phyloP scores from a whole-genome alignment of 148 eudicot genomes.

The Gaultheria prostrata region DNA sequence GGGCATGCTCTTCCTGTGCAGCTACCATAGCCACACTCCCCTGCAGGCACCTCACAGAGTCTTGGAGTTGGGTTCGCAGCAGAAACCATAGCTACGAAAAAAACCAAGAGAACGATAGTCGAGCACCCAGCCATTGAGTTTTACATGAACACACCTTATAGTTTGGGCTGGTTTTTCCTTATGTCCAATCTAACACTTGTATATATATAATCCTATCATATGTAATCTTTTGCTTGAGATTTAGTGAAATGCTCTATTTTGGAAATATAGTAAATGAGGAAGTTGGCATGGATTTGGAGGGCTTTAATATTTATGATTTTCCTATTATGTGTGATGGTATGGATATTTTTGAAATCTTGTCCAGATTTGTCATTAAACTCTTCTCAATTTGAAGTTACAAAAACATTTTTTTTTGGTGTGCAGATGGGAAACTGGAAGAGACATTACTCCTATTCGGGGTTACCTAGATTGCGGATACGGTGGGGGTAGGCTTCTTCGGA shows the following conservation, averaged over 20 bases:
- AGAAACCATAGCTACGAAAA: background rate
- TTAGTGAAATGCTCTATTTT: no score
- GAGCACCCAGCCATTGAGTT: background rate
- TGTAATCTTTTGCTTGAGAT: no score
- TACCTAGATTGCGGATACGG: no score
- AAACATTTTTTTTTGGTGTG: no score
- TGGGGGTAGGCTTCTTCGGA: background rate
- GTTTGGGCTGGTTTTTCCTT: background rate
- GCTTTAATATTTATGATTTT: background rate
- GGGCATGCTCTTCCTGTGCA: background rate
- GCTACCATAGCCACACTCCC: background rate
- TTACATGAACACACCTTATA: background rate
- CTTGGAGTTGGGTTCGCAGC: background rate
- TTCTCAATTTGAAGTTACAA: no score
- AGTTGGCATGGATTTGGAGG: background rate
- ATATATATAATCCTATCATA: no score
- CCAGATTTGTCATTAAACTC: no score
- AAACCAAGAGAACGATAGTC: background rate
- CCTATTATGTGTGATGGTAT: background rate
- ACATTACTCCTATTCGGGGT: no score
- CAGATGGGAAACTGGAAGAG: no score
- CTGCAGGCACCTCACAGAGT: background rate
- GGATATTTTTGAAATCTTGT: no score
- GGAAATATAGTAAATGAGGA: background rate
- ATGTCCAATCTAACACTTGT: background rate